A percentile compares a stretch with the other conserved stretches of the same genome.
phyloP scores from a whole-genome alignment of 75 land plant species.

The Selaginella moellendorffii region DNA sequence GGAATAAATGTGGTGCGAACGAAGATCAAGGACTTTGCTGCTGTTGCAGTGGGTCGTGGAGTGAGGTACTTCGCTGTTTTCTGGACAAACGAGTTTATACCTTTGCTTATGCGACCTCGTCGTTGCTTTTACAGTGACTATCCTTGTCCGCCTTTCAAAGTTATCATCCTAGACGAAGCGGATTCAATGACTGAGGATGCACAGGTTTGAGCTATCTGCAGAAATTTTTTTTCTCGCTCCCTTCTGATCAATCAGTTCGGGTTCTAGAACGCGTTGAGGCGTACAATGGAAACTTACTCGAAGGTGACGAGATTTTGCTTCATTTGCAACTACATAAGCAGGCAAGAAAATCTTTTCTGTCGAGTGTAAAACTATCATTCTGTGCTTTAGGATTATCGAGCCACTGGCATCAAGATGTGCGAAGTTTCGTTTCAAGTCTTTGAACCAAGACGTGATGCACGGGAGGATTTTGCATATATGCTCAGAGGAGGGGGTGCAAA shows the following conservation, averaged over 20 bases:
- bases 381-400: slow-evolving; percentile 66
- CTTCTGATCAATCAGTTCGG: too few species aligned
- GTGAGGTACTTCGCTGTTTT: slow-evolving; percentile 10
- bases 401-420: slow-evolving; percentile 99
- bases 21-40: slow-evolving; percentile 93
- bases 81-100: slow-evolving; percentile 30
- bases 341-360: slow-evolving; percentile 24
- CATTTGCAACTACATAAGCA: slow-evolving; percentile 97
- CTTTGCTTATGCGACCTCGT: background rate
- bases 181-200: slow-evolving; percentile 99
- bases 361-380: too few species aligned
- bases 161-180: slow-evolving; percentile 88
- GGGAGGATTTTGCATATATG: slow-evolving; percentile 66
- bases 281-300: slow-evolving; percentile 97
- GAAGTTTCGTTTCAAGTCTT: slow-evolving; percentile 89
- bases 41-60: slow-evolving; percentile 83
- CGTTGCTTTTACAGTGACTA: slow-evolving; percentile 36
- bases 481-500: slow-evolving; percentile 61
- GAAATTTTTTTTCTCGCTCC: background rate
- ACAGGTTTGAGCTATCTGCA: slow-evolving; percentile 48
- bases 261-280: slow-evolving; percentile 88
- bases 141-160: slow-evolving; percentile 91
- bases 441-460: slow-evolving; percentile 64
- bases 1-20: slow-evolving; percentile 98
- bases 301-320: slow-evolving; percentile 93